Base-by-base conservation (phyloP, 2,329 filamentous ascomycete genomes). In the Hirsutella rhossiliensis region DNA sequence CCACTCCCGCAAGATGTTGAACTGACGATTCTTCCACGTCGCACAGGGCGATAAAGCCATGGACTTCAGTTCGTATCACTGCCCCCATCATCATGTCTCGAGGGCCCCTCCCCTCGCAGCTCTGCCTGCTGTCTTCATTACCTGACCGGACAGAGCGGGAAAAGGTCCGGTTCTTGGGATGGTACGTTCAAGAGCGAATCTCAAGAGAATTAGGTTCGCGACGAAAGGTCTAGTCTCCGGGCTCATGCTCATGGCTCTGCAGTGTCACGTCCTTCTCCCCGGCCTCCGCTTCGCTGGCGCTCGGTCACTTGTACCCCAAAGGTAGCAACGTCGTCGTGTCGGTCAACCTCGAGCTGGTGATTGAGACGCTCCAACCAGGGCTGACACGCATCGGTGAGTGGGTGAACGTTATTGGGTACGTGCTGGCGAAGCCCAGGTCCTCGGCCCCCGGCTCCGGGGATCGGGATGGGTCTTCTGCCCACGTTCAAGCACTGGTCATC, bases 161-260 rank as follows among this genome's bases (percentile, higher is more conserved):
- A n/a, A 97, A 97, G 66, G 82, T 96, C 48, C 82, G 90, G 48
- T 94, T 97, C 62, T 65, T 97, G 42, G 89, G 87, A 62, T 96
- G 89, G 90, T 95, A 73, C 66, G 79, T 65, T 12, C 38, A 41
- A 42, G 3, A 5, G 5, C 13, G 6, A 6, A 15, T n/a, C 32
- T 15, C 32, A 34, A 11, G 13, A 6, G 17, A 6, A 5, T 15
- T n/a, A n/a, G n/a, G n/a, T 34, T n/a, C 13, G 31, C 11, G 13
- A 34, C 12, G 12, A 34, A 7, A 4, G 18, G 18, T 46, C 28
- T n/a, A 28, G 18, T 12, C 37, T 30, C 29, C 32, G 31, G 44
- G 42, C 39, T 43, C 38, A 29, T 40, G 42, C 56, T 64, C 48
- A 61, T 48, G 40, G 31, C 44, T 30, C 39, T 45, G 46, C 51